Evolutionary conservation across 2,329 filamentous ascomycete species (phyloP), one percentile per base, ranked within the genome.

Genomic region (Neonectria magnoliae): DNA sequence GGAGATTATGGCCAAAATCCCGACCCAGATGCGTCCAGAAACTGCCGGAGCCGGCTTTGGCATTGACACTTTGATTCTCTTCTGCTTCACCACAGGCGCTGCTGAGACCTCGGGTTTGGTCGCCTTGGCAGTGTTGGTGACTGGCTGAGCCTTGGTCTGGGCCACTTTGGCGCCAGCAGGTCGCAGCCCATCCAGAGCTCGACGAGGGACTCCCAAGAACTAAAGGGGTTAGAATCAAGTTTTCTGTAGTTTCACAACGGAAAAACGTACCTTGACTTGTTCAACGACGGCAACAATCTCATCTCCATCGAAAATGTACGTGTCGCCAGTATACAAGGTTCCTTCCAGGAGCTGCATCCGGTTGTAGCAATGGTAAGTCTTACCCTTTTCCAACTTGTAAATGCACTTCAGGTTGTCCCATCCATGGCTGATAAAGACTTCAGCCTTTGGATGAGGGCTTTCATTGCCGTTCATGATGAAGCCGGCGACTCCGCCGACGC

Each of bases 401-500:
- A 57, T 79, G 66, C 87, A 83, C 33, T 83, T 79, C 70, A 88
- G 76, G 2, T 81, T 83, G 36, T 83, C 83, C 87, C 87, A 89
- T 36, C 86, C 87, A 69, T 89, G 87, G 13, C 86, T 88, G 71
- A 89, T 87, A 75, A 82, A 89, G 54, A 88, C 84, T 5, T 84
- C 86, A 66, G 88, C 85, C n/a, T 87, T 79, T 16, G 81, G 84
- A 18, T 69, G 60, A 0, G 71, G 73, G 8, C 61, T 69, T 1
- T 88, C 86, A 8, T 84, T 85, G 9, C 82, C 86, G 68, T 90
- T 89, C 76, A 88, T 81, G 63, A 89, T 85, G 76, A 89, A 89
- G 22, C 87, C 87, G 0, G 87, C 86, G 59, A 89, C 83, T 67
- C 89, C 87, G 61, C 84, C 85, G 61, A 87, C 72, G 59, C 85